Evolutionary conservation across 2,329 filamentous ascomycete genomes (phyloP).

Genomic region (Fusarium buharicum): DNA sequence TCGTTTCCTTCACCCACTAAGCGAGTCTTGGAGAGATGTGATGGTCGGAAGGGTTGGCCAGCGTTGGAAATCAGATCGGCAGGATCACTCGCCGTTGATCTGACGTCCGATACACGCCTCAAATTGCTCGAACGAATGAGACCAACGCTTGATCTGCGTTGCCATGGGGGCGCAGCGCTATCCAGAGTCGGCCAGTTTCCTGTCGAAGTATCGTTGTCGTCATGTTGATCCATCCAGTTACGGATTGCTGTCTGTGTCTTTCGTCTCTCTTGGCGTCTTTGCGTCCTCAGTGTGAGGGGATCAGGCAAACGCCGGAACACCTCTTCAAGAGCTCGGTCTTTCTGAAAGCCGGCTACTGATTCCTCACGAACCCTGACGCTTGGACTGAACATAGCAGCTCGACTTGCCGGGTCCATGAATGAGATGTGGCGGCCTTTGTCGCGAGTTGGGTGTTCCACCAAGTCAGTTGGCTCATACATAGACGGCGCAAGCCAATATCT

Average conservation of each 20-base stretch:
- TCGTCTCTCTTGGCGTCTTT: constrained; percentile 70
- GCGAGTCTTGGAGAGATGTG: constrained; percentile 54
- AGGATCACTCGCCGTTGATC: constrained; percentile 71
- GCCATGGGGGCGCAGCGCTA: constrained; percentile 58
- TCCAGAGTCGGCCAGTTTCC: constrained; percentile 63
- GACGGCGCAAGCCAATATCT: constrained; percentile 78
- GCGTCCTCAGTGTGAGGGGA: constrained; percentile 67
- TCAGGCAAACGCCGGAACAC: constrained; percentile 83
- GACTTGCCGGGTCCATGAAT: constrained; percentile 65
- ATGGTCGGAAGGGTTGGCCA: constrained; percentile 50
- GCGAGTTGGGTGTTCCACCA: constrained; percentile 77
- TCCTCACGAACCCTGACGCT: constrained; percentile 80
- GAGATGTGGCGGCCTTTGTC: constrained; percentile 62
- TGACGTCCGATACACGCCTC: constrained; percentile 64
- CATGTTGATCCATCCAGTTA: constrained; percentile 86
- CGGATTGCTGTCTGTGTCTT: constrained; percentile 85
- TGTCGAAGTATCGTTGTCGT: constrained; percentile 60
- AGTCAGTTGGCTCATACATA: constrained; percentile 84
- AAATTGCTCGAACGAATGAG: constrained; percentile 60
- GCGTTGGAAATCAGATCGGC: constrained; percentile 69
- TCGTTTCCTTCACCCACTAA: constrained; percentile 48
- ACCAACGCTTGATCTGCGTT: constrained; percentile 63
- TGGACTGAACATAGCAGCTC: constrained; percentile 77
- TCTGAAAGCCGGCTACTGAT: constrained; percentile 87
- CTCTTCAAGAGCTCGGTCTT: constrained; percentile 89